phyloP scores from a whole-genome alignment of 768 basidiomycete species.

The Lyophyllum semitale region DNA sequence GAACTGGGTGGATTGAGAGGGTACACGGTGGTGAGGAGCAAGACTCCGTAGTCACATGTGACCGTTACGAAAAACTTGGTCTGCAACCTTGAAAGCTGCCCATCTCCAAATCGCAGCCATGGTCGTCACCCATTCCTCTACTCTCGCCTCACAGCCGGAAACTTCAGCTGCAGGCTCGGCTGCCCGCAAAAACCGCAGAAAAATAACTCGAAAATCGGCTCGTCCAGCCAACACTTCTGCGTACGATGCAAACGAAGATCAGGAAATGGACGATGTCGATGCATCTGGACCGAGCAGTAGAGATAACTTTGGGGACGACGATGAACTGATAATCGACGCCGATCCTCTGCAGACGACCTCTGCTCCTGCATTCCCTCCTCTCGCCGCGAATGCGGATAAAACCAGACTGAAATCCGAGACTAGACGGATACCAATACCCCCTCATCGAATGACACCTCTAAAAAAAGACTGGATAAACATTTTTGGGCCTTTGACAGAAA shows the following conservation, averaged over 20 bases:
- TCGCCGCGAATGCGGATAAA: slow-evolving; percentile 58
- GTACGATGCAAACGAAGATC: slow-evolving; percentile 16
- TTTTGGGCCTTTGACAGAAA: slow-evolving; percentile 90
- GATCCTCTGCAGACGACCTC: slow-evolving; percentile 48
- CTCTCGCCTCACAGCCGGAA: slow-evolving; percentile 17
- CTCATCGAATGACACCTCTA: slow-evolving; percentile 95
- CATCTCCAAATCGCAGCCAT: slow-evolving; percentile 26
- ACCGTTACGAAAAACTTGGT: slow-evolving; percentile 10
- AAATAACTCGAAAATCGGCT: slow-evolving; percentile 33
- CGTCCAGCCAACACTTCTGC: slow-evolving; percentile 4
- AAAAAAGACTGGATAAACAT: slow-evolving; percentile 52
- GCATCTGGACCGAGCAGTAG: slow-evolving; percentile 13
- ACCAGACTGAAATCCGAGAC: slow-evolving; percentile 75
- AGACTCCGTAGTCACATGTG: slow-evolving; percentile 4
- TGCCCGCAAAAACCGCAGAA: slow-evolving; percentile 39
- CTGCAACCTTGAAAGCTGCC: neutral
- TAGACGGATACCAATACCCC: slow-evolving; percentile 89
- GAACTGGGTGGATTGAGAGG: neutral
- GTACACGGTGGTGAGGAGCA: neutral
- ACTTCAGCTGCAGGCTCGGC: slow-evolving; percentile 13
- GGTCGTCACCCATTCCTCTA: slow-evolving; percentile 39
- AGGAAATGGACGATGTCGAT: slow-evolving; percentile 23
- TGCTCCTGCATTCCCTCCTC: slow-evolving; percentile 70
- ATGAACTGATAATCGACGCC: slow-evolving; percentile 63
- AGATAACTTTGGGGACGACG: slow-evolving; percentile 49